phyloP scores from a whole-genome alignment of 2,329 filamentous ascomycete species.

The Cercospora janseana region DNA sequence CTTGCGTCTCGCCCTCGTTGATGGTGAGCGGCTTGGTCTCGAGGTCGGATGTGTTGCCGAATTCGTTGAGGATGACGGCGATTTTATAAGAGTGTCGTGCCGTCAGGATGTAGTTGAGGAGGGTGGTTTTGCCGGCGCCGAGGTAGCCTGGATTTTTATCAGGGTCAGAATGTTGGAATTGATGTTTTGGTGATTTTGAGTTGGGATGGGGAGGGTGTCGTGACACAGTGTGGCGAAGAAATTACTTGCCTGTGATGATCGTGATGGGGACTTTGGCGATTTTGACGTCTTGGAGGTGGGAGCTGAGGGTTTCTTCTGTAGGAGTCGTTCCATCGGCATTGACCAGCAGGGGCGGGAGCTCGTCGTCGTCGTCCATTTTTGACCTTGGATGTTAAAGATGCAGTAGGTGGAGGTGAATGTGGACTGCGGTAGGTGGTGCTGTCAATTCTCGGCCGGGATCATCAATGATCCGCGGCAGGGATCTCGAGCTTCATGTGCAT shows the following conservation, averaged over 20 bases:
- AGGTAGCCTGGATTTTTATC: slow-evolving; percentile 67
- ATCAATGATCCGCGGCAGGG: neutral
- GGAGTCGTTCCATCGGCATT: slow-evolving; percentile 41
- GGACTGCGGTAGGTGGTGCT: neutral
- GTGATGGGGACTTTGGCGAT: slow-evolving; percentile 74
- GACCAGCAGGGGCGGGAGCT: slow-evolving; percentile 62
- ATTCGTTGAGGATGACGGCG: slow-evolving; percentile 86
- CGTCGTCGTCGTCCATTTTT: slow-evolving; percentile 62
- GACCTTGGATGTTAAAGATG: neutral
- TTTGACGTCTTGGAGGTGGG: slow-evolving; percentile 50
- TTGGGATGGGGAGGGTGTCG: neutral
- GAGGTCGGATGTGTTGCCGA: slow-evolving; percentile 69
- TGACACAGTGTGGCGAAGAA: neutral
- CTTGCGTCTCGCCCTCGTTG: slow-evolving; percentile 70
- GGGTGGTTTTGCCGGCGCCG: slow-evolving; percentile 90
- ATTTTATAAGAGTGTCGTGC: slow-evolving; percentile 97
- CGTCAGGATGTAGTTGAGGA: slow-evolving; percentile 93
- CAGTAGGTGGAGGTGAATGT: neutral
- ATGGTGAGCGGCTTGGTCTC: slow-evolving; percentile 87
- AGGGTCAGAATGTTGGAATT: neutral
- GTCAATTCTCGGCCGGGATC: neutral
- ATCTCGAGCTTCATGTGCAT: slow-evolving; percentile 6
- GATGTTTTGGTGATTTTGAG: neutral
- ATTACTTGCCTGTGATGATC: slow-evolving; percentile 68
- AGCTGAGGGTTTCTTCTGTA: slow-evolving; percentile 31